Evolutionary conservation across 2,329 filamentous ascomycete genomes (phyloP).

Genomic region (Sclerotinia minor): DNA sequence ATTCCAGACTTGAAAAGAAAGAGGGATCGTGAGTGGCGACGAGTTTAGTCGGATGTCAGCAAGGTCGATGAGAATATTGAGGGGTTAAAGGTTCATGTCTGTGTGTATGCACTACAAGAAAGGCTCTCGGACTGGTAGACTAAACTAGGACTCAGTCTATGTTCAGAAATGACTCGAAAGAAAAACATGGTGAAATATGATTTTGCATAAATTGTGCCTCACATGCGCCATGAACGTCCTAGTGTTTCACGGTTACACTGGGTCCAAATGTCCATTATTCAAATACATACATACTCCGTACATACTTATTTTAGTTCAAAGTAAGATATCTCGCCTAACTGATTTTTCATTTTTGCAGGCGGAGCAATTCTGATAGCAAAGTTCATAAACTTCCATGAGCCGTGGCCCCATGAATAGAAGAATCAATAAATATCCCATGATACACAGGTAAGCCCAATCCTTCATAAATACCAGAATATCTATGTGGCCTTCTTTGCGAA

Average conservation of each 20-base stretch:
- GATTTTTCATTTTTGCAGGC: slow-evolving; percentile 6
- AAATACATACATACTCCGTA: not conserved
- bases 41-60: not conserved
- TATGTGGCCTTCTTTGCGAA: slow-evolving; percentile 73
- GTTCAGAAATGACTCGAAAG: slow-evolving; percentile 1
- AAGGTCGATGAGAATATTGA: not conserved
- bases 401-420: not conserved
- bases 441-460: not conserved
- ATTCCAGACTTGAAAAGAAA: not conserved
- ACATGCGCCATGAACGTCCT: not conserved
- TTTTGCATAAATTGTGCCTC: not conserved
- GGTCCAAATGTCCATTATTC: not conserved
- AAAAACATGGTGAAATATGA: not conserved
- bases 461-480: slow-evolving; percentile 21
- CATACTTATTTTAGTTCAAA: not conserved
- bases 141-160: not conserved
- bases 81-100: slow-evolving; percentile 1
- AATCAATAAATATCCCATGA: slow-evolving; percentile 25
- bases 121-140: slow-evolving; percentile 4
- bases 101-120: slow-evolving; percentile 5
- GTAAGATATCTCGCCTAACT: slow-evolving; percentile 9
- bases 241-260: not conserved
- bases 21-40: not conserved
- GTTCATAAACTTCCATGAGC: slow-evolving; percentile 3
- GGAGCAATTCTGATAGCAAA: slow-evolving; percentile 2